phyloP scores from a whole-genome alignment of 805 yeast species.

The Candida awuae region DNA sequence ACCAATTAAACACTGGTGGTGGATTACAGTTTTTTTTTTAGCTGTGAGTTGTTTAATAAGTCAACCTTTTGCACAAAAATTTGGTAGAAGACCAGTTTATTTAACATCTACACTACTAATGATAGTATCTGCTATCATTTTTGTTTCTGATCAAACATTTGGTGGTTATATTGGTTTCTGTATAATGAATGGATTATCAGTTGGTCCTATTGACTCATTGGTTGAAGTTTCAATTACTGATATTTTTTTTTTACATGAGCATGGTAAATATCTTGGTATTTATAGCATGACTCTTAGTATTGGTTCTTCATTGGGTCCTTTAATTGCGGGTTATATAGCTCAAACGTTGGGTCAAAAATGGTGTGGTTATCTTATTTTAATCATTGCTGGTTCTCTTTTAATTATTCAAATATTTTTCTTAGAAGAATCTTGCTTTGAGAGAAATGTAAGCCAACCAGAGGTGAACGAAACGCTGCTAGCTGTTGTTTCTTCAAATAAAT shows the following conservation, averaged over 20 bases:
- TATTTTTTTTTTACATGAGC: conserved; percentile 39
- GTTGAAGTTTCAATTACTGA: conserved; percentile 39
- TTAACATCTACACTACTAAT: conserved; percentile 34
- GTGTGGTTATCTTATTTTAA: conserved; percentile 65
- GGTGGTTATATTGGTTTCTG: conserved; percentile 41
- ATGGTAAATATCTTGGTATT: conserved; percentile 41
- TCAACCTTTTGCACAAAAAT: conserved; percentile 36
- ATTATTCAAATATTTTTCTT: conserved; percentile 48
- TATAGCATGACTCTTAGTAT: conserved; percentile 40
- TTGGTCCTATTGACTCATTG: conserved; percentile 40
- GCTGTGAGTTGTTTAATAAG: conserved; percentile 37
- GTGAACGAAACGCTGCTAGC: not conserved
- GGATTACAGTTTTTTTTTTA: conserved; percentile 39
- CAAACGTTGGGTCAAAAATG: conserved; percentile 52
- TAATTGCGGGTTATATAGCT: conserved; percentile 50
- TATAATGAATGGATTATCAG: conserved; percentile 37
- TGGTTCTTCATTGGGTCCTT: conserved; percentile 45
- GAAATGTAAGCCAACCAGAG: not conserved
- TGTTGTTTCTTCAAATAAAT: not conserved
- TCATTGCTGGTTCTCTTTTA: conserved; percentile 50
- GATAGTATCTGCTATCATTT: conserved; percentile 36
- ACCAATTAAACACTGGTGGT: conserved; percentile 41
- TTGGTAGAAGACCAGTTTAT: conserved; percentile 38
- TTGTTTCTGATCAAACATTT: conserved; percentile 29
- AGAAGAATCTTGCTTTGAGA: conserved; percentile 64